Evolutionary conservation across 164 flowering plant species (phyloP), one percentile per base, ranked within the genome.

Genomic region (Protea cynaroides): DNA sequence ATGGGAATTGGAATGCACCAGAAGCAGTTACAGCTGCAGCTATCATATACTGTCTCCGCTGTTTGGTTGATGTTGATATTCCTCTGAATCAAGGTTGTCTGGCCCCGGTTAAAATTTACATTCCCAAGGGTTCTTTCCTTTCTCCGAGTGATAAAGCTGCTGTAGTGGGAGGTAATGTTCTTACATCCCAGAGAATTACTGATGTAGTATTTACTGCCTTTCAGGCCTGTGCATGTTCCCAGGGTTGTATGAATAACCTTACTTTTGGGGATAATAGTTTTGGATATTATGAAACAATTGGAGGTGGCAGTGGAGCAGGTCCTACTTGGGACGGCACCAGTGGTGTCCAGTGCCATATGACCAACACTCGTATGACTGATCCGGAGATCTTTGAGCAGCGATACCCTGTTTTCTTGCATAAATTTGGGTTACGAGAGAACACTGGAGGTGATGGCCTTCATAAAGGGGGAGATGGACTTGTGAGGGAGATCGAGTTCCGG

Each of bases 1-100:
- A 86, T 75, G 97, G 97, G 24, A 94, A 94, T 59, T 94, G 99
- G 99, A 94, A 94, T 80, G 88, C 99, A 7, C 99, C 99, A 18
- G 96, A 94, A 74, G 99, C 99, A 44, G 99, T 94, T 12, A 91
- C 96, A 19, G 79, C 89, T 18, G 97, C 99, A 0, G 99, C 99
- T 24, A 90, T 94, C 34, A 94, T 94, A 65, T 94, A 94, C 69
- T 94, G 97, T 66, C 83, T 94, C 13, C 95, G 99, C 15, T 91
- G 87, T 71, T 74, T 94, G 79, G 97, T 94, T 38, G 78, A 89
- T 58, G 86, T 91, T 14, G 99, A 94, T 66, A 91, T 94, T 69
- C 99, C 99, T 60, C 89, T 94, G 3, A 94, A 94, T 71, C 99
- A 94, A 76, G 99, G 99, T 25, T 94, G 99, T 62, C 71, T 94